A percentile compares a stretch with the other conserved stretches of the same genome.
Evolutionary conservation across 768 basidiomycete species (phyloP).

Genomic region (Hygrocybe coccinea): DNA sequence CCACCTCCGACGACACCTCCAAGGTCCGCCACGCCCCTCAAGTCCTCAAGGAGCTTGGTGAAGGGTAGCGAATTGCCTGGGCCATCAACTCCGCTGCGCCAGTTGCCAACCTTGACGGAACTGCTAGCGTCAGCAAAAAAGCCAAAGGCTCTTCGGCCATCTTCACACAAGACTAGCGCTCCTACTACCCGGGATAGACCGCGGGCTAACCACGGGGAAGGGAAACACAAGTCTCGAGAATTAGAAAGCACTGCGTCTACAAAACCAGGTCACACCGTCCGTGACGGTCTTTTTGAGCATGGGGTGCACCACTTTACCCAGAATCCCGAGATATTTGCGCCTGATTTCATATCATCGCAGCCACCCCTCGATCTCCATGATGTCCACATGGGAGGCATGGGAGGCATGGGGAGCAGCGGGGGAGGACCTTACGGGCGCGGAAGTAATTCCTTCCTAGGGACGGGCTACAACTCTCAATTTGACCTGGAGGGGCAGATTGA

Average conservation of each 20-base stretch:
- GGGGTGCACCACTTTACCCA: neutral
- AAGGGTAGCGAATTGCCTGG: slow-evolving; percentile 19
- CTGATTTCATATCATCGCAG: neutral
- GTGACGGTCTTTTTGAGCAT: neutral
- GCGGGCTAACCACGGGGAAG: neutral
- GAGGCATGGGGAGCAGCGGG: neutral
- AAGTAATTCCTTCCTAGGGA: slow-evolving; percentile 23
- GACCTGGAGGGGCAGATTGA: slow-evolving; percentile 53
- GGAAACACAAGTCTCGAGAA: neutral
- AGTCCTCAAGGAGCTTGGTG: slow-evolving; percentile 21
- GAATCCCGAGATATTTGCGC: neutral
- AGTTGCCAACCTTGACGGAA: slow-evolving; percentile 39
- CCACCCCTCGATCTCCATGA: neutral
- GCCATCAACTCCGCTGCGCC: slow-evolving; percentile 17
- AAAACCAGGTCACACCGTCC: slow-evolving; percentile 19
- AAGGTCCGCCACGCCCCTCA: slow-evolving; percentile 17
- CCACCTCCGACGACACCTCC: slow-evolving; percentile 5
- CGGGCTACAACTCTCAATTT: slow-evolving; percentile 55
- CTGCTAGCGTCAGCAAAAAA: slow-evolving; percentile 43
- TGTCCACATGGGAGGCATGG: slow-evolving; percentile 30
- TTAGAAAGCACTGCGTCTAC: slow-evolving; percentile 22
- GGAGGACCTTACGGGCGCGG: slow-evolving; percentile 14
- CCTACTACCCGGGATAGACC: slow-evolving; percentile 23
- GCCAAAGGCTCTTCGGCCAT: slow-evolving; percentile 25
- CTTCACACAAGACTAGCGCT: too few relatives aligned